Evolutionary conservation across 352 stramenopile genomes (phyloP).

Genomic region (Pythium volutum): DNA sequence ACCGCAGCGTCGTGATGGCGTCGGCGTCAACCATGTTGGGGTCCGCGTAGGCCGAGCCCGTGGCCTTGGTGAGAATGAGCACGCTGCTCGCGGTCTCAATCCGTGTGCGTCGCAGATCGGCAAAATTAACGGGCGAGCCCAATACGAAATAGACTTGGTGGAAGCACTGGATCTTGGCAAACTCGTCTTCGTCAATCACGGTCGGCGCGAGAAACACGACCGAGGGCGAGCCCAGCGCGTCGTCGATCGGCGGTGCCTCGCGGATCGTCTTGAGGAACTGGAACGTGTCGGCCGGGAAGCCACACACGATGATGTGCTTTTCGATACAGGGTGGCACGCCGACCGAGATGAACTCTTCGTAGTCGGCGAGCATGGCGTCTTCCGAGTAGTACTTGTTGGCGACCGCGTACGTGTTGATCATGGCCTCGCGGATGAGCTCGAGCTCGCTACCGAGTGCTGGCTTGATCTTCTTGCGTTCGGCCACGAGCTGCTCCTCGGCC

Average conservation of each 20-base stretch:
- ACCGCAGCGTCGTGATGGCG: slow-evolving; percentile 76
- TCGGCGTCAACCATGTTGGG: slow-evolving; percentile 83
- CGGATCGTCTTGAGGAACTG: slow-evolving; percentile 72
- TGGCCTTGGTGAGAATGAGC: slow-evolving; percentile 58
- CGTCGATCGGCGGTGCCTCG: slow-evolving; percentile 42
- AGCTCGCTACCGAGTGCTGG: slow-evolving; percentile 58
- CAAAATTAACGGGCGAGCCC: slow-evolving; percentile 73
- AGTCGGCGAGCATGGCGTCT: slow-evolving; percentile 28
- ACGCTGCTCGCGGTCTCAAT: slow-evolving; percentile 57
- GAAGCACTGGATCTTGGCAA: slow-evolving; percentile 46
- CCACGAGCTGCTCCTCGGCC: slow-evolving; percentile 20
- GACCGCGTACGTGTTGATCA: slow-evolving; percentile 52
- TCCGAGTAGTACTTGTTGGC: slow-evolving; percentile 27
- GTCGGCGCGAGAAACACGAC: slow-evolving; percentile 56
- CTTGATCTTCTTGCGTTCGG: slow-evolving; percentile 50
- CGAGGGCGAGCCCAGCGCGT: slow-evolving; percentile 37
- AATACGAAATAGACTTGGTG: slow-evolving; percentile 61
- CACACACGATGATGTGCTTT: slow-evolving; percentile 69
- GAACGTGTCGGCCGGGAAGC: slow-evolving; percentile 59
- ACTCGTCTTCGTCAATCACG: slow-evolving; percentile 58
- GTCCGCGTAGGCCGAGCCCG: slow-evolving; percentile 53
- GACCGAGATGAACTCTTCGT: slow-evolving; percentile 48
- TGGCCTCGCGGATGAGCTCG: slow-evolving; percentile 50
- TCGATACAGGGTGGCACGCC: slow-evolving; percentile 39
- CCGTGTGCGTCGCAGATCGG: slow-evolving; percentile 62